Conservation (phyloP, 139 green algal genomes). For the Picocystis salinarum region DNA sequence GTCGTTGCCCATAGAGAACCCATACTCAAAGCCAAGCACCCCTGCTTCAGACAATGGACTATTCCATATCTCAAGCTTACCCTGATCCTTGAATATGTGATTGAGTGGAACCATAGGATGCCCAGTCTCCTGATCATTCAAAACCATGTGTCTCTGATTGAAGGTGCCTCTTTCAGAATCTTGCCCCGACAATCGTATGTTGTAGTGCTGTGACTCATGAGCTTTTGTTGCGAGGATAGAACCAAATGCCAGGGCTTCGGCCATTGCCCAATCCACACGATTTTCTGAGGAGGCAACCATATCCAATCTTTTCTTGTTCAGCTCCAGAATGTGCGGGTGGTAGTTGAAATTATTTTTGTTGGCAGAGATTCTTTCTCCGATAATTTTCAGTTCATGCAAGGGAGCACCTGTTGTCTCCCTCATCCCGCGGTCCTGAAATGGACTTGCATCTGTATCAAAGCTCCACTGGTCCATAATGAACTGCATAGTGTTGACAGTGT, state of each 20-base stretch:
- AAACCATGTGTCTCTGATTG: constrained; percentile 71
- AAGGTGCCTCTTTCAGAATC: constrained; percentile 96
- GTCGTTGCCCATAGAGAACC: constrained; percentile 90
- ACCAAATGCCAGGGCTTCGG: constrained; percentile 86
- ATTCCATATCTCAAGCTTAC: constrained; percentile 58
- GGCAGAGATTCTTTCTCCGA: too few species aligned
- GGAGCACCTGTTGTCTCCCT: too few species aligned
- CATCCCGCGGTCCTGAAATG: too few species aligned
- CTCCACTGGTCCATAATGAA: too few species aligned
- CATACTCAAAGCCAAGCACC: constrained; percentile 94
- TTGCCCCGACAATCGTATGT: constrained; percentile 88
- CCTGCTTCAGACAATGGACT: constrained; percentile 78
- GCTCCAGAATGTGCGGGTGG: constrained; percentile 14
- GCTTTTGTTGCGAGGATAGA: constrained; percentile 38
- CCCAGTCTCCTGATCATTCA: constrained; percentile 50
- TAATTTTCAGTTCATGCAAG: too few species aligned
- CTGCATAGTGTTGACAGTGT: too few species aligned
- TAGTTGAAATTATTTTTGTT: not conserved
- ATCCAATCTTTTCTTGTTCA: constrained; percentile 14
- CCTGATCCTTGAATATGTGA: constrained; percentile 59
- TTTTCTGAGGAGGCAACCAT: constrained; percentile 26
- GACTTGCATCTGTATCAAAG: too few species aligned
- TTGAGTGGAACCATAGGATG: constrained; percentile 57
- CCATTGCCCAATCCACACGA: constrained; percentile 79
- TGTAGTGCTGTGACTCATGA: constrained; percentile 90